A percentile compares a stretch with the other conserved stretches of the same genome.
Conservation (phyloP, 495 filamentous ascomycete genomes). For the Aeminium ludgeri region DNA sequence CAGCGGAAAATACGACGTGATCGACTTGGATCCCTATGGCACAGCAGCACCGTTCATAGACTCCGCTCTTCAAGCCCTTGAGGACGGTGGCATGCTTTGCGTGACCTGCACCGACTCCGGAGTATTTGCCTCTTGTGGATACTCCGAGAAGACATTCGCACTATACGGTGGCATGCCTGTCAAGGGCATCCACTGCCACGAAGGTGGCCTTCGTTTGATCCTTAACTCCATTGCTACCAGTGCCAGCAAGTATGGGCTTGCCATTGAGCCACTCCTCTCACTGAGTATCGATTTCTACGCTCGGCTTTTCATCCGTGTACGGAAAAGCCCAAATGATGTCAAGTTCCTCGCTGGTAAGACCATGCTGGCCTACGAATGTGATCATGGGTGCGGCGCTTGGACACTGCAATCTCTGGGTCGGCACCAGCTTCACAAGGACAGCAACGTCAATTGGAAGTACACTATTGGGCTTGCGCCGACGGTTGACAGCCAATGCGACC, state of each 20-base stretch:
- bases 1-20: constrained; percentile 58
- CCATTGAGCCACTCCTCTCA: constrained; percentile 80
- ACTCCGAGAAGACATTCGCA: constrained; percentile 79
- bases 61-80: constrained; percentile 65
- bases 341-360: constrained; percentile 80
- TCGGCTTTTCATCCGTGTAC: constrained; percentile 75
- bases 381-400: constrained; percentile 79
- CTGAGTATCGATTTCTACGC: constrained; percentile 91
- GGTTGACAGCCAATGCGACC: constrained; percentile 44
- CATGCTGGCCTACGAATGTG: constrained; percentile 86
- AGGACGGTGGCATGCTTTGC: constrained; percentile 77
- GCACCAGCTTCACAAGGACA: constrained; percentile 44
- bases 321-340: constrained; percentile 60
- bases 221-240: constrained; percentile 60
- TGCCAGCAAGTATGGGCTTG: constrained; percentile 71
- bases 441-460: constrained; percentile 61
- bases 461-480: constrained; percentile 51
- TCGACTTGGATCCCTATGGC: constrained; percentile 93
- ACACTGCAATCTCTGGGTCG: constrained; percentile 55
- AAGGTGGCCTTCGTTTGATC: constrained; percentile 75
- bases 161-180: constrained; percentile 78
- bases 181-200: constrained; percentile 70
- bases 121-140: constrained; percentile 83
- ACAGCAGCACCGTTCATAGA: constrained; percentile 84
- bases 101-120: constrained; percentile 93